Evolutionary conservation across 1,284 basidiomycete species (phyloP), one percentile per base, ranked within the genome.

Genomic region (Cerioporus squamosus): DNA sequence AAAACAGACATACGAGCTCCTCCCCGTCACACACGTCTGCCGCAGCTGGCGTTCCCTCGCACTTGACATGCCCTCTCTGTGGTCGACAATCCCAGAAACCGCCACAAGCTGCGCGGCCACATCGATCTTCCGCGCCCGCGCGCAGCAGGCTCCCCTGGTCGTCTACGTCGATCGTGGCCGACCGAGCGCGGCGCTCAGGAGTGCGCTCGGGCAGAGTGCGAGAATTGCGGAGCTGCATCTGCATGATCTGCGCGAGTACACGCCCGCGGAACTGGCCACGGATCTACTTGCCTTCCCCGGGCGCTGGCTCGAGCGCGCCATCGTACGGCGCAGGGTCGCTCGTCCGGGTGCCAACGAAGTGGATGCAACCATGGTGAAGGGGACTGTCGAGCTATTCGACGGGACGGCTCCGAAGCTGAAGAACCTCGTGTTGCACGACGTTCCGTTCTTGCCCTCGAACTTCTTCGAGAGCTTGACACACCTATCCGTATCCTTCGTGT

Each of bases 21-120:
- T 62, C 14, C 56, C 60, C 5, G 17, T 65, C 42, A 62, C 61
- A 7, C 63, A 64, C 39, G 63, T 62, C 36, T 64, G 63, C 44
- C 57, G 53, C 8, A 50, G 51, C 15, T 65, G 63, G 63, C 60
- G 63, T 7, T 48, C 39, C 6, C 49, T 65, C 48, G 63, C 63
- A 15, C 52, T 65, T 29, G 18, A 31, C 38, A 53, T 56, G 14
- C 59, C 63, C 10, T 55, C 58, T 8, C 63, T 65, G 10, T 65
- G 63, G 63, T 53, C 58, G 9, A 62, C 58, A 7, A 23, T 65
- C 18, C 59, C 52, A 52, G 60, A 61, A 36, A 54, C 53, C n/a
- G 10, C 31, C 0, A 5, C 33, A 6, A 23, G 51, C n/a, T 48
- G 51, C 29, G 14, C 18, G 29, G 57, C 59, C 1, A 51, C 57